These are phyloP conservation scores for Quercus aquifolioides DNA, from an alignment of 306 rosid species.

Conservation along the genomic window DNA sequence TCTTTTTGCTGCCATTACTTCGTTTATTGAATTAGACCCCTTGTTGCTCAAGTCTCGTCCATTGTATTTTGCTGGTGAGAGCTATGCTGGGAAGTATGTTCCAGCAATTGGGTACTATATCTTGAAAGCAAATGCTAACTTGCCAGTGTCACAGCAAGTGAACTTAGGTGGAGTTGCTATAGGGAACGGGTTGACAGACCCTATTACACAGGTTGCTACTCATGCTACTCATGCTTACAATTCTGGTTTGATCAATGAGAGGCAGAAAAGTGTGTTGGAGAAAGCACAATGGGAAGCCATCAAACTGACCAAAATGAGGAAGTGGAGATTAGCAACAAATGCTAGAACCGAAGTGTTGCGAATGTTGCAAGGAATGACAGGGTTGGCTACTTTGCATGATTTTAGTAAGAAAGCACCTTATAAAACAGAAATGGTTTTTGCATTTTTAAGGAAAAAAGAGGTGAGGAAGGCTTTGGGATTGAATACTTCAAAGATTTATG, in stretches of 20 bases:
- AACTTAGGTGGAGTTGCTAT: slow-evolving; percentile 66
- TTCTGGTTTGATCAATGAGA: slow-evolving; percentile 64
- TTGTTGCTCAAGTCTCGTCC: slow-evolving; percentile 50
- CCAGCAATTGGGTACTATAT: slow-evolving; percentile 72
- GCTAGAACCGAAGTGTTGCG: slow-evolving; percentile 26
- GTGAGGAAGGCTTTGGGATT: slow-evolving; percentile 50
- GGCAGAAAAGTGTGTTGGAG: slow-evolving; percentile 53
- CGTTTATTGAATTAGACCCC: slow-evolving; percentile 48
- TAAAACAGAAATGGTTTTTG: slow-evolving; percentile 26
- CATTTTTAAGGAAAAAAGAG: slow-evolving; percentile 35
- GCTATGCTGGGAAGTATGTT: slow-evolving; percentile 79
- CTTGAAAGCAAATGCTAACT: slow-evolving; percentile 34
- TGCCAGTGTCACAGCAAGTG: slow-evolving; percentile 26
- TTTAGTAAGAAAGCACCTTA: slow-evolving; percentile 44
- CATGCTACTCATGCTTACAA: slow-evolving; percentile 56
- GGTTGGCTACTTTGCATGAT: slow-evolving; percentile 67
- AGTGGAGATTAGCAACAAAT: slow-evolving; percentile 51
- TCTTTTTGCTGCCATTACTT: slow-evolving; percentile 60
- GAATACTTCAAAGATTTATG: slow-evolving; percentile 32
- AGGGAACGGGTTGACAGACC: slow-evolving; percentile 77
- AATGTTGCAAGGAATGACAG: slow-evolving; percentile 49
- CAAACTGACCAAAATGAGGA: slow-evolving; percentile 16
- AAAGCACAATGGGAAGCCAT: slow-evolving; percentile 48
- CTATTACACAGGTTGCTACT: slow-evolving; percentile 44
- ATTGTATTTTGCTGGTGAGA: slow-evolving; percentile 74